Conservation (phyloP, 257 asterid genomes). For the Primulina eburnea region DNA sequence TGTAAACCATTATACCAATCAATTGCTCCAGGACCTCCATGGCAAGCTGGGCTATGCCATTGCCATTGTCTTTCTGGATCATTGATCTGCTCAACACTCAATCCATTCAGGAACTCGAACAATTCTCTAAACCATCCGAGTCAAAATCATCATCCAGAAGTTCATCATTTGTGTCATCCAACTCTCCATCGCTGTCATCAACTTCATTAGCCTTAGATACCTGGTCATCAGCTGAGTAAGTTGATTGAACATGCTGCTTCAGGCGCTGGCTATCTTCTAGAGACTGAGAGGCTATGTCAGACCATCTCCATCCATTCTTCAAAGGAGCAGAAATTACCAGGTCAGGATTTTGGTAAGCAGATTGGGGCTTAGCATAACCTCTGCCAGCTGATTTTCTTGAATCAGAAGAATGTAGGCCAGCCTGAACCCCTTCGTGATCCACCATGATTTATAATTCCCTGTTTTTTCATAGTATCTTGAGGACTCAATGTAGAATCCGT, state of each 20-base stretch:
- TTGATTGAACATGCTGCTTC: slow-evolving; percentile 15
- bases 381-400: slow-evolving; percentile 41
- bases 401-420: slow-evolving; percentile 36
- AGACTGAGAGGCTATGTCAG: slow-evolving; percentile 33
- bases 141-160: slow-evolving; percentile 49
- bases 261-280: slow-evolving; percentile 21
- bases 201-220: slow-evolving; percentile 22
- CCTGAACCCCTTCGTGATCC: slow-evolving; percentile 50
- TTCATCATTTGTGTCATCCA: slow-evolving; percentile 47
- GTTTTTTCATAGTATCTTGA: slow-evolving; percentile 43
- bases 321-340: slow-evolving; percentile 49
- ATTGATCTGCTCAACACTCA: slow-evolving; percentile 43
- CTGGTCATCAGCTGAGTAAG: slow-evolving; percentile 23
- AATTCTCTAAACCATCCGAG: slow-evolving; percentile 52
- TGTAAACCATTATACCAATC: slow-evolving; percentile 60
- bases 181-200: slow-evolving; percentile 34
- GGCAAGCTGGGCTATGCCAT: slow-evolving; percentile 65
- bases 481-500: too few species aligned
- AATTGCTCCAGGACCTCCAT: slow-evolving; percentile 71
- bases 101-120: slow-evolving; percentile 40
- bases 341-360: slow-evolving; percentile 19
- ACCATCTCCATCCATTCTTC: slow-evolving; percentile 53
- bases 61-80: slow-evolving; percentile 68
- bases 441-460: slow-evolving; percentile 37
- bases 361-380: slow-evolving; percentile 40